Evolutionary conservation across 225 moss, liverwort and hornwort genomes (phyloP), one percentile per base, ranked within the genome.

Genomic region (Physcomitrium patens): DNA sequence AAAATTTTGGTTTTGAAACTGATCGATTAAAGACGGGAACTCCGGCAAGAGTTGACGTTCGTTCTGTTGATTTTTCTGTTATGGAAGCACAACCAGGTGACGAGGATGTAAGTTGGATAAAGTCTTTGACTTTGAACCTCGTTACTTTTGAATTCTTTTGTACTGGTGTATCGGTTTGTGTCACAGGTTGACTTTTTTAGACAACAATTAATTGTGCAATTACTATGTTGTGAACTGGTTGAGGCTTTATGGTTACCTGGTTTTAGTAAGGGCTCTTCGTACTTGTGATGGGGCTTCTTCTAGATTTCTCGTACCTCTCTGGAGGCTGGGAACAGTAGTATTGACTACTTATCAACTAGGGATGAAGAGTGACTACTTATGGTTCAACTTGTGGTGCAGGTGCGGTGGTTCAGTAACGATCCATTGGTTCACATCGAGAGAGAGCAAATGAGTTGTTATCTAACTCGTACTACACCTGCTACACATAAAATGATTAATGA

Each of bases 11-110:
- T n/a, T 95, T 95, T 78, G 92, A 93, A 81, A 92, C 92, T 51
- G 93, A 93, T 70, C 83, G 93, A 51, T 69, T 95, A 79, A 95
- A 95, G 79, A 95, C 95, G 58, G 95, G 95, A 58, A 95, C 95
- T 74, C 95, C 95, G 70, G 89, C 95, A 56, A 87, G 95, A 76
- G 91, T 95, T 55, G 95, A 95, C 79, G 88, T 84, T 65, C 92
- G 95, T 43, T 86, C 92, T 44, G 89, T 95, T 22, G 82, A 95
- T 79, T 92, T 80, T 76, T 81, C 82, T 45, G 90, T 90, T 77
- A 62, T 95, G 64, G 92, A 95, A 70, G 85, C 58, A 23, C 95
- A 93, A 81, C 86, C 92, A 53, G 95, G 95, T 78, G 95, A 95
- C 79, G 86, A 85, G 71, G 91, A 95, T 86, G 95, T 87, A 67